Base-by-base conservation (phyloP, 192 early-diverging fungal species). In the Coemansia biformis region DNA sequence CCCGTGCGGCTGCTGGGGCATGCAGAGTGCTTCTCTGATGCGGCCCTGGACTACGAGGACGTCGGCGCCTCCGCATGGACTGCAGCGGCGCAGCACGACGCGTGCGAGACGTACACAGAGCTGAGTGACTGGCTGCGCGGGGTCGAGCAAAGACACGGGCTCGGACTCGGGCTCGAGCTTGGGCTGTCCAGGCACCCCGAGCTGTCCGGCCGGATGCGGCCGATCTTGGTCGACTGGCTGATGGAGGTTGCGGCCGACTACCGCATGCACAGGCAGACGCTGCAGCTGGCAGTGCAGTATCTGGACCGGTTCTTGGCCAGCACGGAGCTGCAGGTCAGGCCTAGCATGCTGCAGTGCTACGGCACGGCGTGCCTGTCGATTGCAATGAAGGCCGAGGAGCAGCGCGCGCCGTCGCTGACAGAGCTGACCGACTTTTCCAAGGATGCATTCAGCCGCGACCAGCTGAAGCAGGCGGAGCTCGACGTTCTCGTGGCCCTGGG, bases 181-280 rank as follows among this genome's bases (percentile, higher is more conserved):
- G 68, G 68, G 12, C 48, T 74, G 38, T 18, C 44, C n/a, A 45
- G 64, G 18, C 77, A 79, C 28, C 55, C 69, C 18, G 61, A 65
- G 48, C 64, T 79, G 40, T 65, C 68, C 8, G 50, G 36, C 3
- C 42, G 64, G 33, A 76, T 79, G 74, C 74, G 77, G 36, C 74
- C 77, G 11, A 76, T 79, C 41, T 61, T 79, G 10, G 62, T 79
- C 3, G 77, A 79, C 50, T 79, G 77, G 77, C 63, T 79, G 36
- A 55, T 72, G 50, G 77, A 79, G 52, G 73, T 76, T 5, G 67
- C 60, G 2, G 58, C 73, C 8, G 73, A 79, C 52, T 73, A 68
- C 48, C 63, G 66, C 43, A 58, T 72, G 54, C 65, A 78, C 46
- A 46, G 76, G 12, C 53, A 73, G 46, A 78, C 76, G 16, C 48